Percentiles rank a stretch among this genome's conserved stretches.
Evolutionary conservation across 495 filamentous ascomycete genomes (phyloP).

Genomic region (Aspergillus ostianus): DNA sequence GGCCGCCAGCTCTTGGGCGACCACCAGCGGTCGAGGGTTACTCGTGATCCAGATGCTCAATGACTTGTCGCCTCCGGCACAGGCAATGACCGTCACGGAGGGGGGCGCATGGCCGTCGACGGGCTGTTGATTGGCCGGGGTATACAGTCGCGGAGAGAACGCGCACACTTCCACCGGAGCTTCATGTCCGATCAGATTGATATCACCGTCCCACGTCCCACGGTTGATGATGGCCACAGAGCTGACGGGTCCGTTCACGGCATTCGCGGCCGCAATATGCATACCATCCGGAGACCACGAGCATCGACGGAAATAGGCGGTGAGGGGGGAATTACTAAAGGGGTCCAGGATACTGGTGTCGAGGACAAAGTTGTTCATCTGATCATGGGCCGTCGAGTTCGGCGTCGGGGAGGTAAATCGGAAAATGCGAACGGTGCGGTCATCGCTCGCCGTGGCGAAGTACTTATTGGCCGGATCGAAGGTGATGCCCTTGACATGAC

Average conservation of each 20-base stretch:
- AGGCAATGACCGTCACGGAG: conserved; percentile 93
- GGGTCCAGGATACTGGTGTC: conserved; percentile 83
- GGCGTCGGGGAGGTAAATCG: conserved; percentile 86
- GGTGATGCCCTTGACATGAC: conserved; percentile 96
- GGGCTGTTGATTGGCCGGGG: conserved; percentile 51
- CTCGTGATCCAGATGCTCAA: conserved; percentile 97
- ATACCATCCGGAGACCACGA: conserved; percentile 97
- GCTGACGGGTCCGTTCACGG: conserved; percentile 94
- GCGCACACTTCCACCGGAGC: conserved; percentile 95
- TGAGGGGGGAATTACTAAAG: conserved; percentile 84
- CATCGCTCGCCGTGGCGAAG: conserved; percentile 96
- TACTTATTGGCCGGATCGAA: conserved; percentile 99
- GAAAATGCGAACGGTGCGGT: conserved; percentile 94
- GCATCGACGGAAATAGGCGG: conserved; percentile 93
- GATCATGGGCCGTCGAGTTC: conserved; percentile 92
- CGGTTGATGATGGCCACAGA: conserved; percentile 95
- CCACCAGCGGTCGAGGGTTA: conserved; percentile 82
- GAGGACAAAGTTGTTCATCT: conserved; percentile 89
- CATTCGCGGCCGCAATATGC: conserved; percentile 95
- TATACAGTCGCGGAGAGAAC: conserved; percentile 90
- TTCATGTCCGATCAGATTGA: conserved; percentile 96
- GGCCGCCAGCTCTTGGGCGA: conserved; percentile 78
- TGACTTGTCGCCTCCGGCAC: conserved; percentile 93
- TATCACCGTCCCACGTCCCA: conserved; percentile 90
- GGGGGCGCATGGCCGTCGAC: conserved; percentile 39